Percentiles rank a stretch among this genome's conserved stretches.
Evolutionary conservation across 2,329 filamentous ascomycete species (phyloP).

Genomic region (Raffaelea arxii): DNA sequence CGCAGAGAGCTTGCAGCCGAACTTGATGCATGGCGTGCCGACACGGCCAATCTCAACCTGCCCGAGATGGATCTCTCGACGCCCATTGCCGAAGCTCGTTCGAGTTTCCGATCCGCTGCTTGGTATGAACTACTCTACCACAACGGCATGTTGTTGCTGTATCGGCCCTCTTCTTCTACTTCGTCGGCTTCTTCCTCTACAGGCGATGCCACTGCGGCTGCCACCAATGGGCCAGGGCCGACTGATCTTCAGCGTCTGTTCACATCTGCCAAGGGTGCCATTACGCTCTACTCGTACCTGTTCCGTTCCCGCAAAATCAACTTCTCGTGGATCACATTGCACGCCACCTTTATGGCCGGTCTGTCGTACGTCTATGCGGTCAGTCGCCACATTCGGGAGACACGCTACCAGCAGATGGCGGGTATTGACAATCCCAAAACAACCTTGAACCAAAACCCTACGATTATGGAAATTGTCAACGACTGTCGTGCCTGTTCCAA

Average conservation of each 20-base stretch:
- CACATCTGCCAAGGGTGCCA: slow-evolving; percentile 26
- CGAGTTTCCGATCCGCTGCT: slow-evolving; percentile 28
- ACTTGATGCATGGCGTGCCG: slow-evolving; percentile 21
- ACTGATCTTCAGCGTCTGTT: slow-evolving; percentile 28
- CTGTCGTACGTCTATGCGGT: slow-evolving; percentile 32
- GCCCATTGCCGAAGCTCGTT: slow-evolving; percentile 17
- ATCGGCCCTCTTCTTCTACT: slow-evolving; percentile 25
- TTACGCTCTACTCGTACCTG: slow-evolving; percentile 31
- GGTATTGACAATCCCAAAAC: slow-evolving; percentile 6
- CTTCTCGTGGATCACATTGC: slow-evolving; percentile 38
- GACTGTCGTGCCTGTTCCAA: slow-evolving; percentile 32
- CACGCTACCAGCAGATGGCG: slow-evolving; percentile 15
- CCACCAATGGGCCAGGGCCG: too few species aligned
- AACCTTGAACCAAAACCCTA: slow-evolving; percentile 22
- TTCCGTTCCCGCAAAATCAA: slow-evolving; percentile 35
- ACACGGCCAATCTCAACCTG: slow-evolving; percentile 18
- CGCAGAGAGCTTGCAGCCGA: slow-evolving; percentile 19
- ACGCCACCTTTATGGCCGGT: slow-evolving; percentile 36
- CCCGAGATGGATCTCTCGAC: slow-evolving; percentile 14
- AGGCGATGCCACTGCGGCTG: too few species aligned
- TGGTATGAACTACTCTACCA: slow-evolving; percentile 34
- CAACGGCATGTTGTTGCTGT: slow-evolving; percentile 32
- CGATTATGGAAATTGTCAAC: slow-evolving; percentile 31
- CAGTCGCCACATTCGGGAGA: slow-evolving; percentile 24
- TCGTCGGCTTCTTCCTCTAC: slow-evolving; percentile 14